A percentile compares a stretch with the other conserved stretches of the same genome.
Evolutionary conservation across 2,329 filamentous ascomycete species (phyloP).

Genomic region (Emergomyces pasteurianus): DNA sequence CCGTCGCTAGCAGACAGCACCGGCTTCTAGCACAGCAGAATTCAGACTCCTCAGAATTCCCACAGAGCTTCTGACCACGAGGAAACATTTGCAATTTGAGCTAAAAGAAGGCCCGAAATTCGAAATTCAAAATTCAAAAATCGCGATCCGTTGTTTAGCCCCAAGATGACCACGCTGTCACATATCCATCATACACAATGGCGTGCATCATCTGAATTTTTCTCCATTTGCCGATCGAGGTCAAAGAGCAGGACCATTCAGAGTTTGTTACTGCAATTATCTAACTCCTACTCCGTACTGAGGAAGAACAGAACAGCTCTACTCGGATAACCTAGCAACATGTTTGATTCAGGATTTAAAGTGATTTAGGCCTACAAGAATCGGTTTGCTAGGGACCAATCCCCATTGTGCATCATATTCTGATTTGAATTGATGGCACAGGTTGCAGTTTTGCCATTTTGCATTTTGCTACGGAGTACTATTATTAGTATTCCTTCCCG

Average conservation of each 20-base stretch:
- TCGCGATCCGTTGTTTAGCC: background rate
- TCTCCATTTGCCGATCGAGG: background rate
- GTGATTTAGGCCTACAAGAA: too few species aligned
- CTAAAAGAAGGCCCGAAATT: too few species aligned
- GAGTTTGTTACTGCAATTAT: too few species aligned
- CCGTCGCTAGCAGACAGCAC: too few species aligned
- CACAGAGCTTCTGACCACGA: background rate
- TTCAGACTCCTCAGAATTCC: too few species aligned
- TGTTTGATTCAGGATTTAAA: too few species aligned
- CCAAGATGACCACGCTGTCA: background rate
- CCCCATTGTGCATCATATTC: background rate
- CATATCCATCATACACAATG: background rate
- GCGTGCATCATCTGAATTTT: background rate
- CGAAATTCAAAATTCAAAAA: too few species aligned
- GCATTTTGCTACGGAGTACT: too few species aligned
- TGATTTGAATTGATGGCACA: background rate
- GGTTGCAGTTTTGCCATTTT: too few species aligned
- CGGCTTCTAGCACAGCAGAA: too few species aligned
- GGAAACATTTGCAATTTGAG: background rate
- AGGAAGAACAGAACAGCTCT: background rate
- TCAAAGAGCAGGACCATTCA: background rate
- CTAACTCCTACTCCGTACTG: too few species aligned
- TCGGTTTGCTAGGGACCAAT: background rate
- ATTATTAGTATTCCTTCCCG: background rate
- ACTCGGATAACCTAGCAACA: background rate